Base-by-base conservation (phyloP, 352 stramenopile genomes). In the Pelagophyceae sp. region DNA sequence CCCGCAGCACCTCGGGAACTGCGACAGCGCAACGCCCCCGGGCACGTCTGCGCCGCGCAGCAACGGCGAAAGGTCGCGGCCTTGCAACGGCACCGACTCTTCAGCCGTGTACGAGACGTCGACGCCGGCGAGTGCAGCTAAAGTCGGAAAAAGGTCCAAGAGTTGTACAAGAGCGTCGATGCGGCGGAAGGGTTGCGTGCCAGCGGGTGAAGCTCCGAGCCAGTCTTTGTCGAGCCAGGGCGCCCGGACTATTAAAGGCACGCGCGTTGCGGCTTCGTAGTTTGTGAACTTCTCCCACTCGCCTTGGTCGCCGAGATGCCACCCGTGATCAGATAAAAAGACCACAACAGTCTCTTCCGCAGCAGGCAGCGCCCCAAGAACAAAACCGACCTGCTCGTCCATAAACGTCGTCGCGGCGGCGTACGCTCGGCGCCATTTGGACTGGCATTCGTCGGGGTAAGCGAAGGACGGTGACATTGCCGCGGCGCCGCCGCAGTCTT, bases 231-330 rank as follows among this genome's bases (percentile, higher is more conserved):
- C n/a, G n/a, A 45, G 3, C 72, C 40, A 77, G 40, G 54, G 72
- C 37, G 45, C 72, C 29, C 31, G 20, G n/a, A 80, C 78, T 32
- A 80, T 15, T 20, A 80, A 27, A 1, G 77, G 77, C 29, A 78
- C 31, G 5, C 77, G 70, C 6, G 50, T 70, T 1, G 77, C 75
- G 31, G 31, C 51, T 33, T 80, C 77, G 64, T 67, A 80, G 38
- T 80, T 80, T 6, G 77, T 80, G 29, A 58, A 37, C 65, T 80
- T 80, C 72, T 58, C 29, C 72, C 72, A 80, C 64, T 80, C 77
- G 38, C 76, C 77, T 15, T 61, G 35, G 35, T 80, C 77, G 3
- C 77, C 77, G 51, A 80, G 65, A 35, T 80, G 77, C 77, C 77
- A 80, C 5, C 77, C 77, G 63, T 80, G 77, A 29, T 80, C 77